phyloP scores from a whole-genome alignment of 805 yeast species.

The Ogataea paraovalis region DNA sequence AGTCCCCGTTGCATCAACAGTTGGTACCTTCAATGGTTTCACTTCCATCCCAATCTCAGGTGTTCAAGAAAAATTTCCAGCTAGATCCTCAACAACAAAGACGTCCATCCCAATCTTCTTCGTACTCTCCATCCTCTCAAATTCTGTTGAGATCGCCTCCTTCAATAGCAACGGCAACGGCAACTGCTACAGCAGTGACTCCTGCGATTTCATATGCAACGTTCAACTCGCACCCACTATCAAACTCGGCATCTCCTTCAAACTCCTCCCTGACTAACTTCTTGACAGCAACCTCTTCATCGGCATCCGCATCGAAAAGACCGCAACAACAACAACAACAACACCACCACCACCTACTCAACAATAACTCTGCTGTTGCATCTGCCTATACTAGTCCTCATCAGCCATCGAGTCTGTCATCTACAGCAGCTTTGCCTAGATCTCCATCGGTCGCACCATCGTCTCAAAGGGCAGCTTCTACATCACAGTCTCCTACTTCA shows the following conservation, averaged over 20 bases:
- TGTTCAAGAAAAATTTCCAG: slow-evolving; percentile 15
- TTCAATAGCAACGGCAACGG: slow-evolving; percentile 13
- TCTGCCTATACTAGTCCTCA: neutral
- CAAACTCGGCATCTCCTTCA: slow-evolving; percentile 17
- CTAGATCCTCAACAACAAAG: slow-evolving; percentile 13
- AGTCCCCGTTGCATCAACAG: slow-evolving; percentile 10
- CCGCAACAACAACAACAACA: too few species aligned
- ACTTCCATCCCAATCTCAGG: slow-evolving; percentile 4
- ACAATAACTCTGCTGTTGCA: neutral
- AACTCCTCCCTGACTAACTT: slow-evolving; percentile 17
- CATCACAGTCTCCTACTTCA: neutral
- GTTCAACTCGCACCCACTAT: slow-evolving; percentile 12
- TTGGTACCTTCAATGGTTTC: slow-evolving; percentile 2
- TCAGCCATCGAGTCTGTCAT: slow-evolving; percentile 8
- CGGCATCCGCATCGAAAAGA: slow-evolving; percentile 5
- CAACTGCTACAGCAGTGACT: slow-evolving; percentile 12
- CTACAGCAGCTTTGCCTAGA: neutral
- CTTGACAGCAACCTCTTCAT: slow-evolving; percentile 14
- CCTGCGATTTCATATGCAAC: slow-evolving; percentile 24
- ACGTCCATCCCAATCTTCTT: slow-evolving; percentile 21
- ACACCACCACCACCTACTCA: too few species aligned
- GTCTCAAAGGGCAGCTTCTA: too few species aligned
- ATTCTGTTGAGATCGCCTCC: slow-evolving; percentile 12
- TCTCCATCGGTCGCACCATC: neutral
- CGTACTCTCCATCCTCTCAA: slow-evolving; percentile 23